Conservation (phyloP, 139 green algal species). For the Chlamydomonas eustigma region DNA sequence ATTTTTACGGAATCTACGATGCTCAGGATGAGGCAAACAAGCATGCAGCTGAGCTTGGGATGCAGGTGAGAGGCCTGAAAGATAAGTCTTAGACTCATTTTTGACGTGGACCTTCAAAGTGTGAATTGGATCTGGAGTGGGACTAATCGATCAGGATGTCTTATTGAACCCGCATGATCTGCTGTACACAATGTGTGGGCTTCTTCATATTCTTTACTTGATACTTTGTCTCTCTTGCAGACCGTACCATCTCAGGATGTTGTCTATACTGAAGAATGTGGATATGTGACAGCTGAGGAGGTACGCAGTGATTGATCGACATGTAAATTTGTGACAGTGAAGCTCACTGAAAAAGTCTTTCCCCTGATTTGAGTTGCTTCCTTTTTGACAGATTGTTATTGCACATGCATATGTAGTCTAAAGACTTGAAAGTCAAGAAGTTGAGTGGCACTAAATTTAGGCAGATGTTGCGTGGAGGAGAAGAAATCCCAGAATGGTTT, state of each 20-base stretch:
- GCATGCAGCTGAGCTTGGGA: conserved; percentile 69
- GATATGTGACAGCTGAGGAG: conserved; percentile 7
- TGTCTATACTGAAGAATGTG: conserved; percentile 42
- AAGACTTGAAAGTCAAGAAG: conserved; percentile 77
- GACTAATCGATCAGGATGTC: too few species aligned
- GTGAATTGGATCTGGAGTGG: too few species aligned
- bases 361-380: neutral
- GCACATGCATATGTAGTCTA: conserved; percentile 27
- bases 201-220: too few species aligned
- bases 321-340: too few species aligned
- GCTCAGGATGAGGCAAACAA: conserved; percentile 62
- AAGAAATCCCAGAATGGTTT: conserved; percentile 84
- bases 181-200: too few species aligned
- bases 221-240: too few species aligned
- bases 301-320: neutral
- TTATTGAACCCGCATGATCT: too few species aligned
- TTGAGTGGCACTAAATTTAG: conserved; percentile 86
- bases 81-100: too few species aligned
- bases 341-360: too few species aligned
- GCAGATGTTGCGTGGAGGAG: conserved; percentile 66
- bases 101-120: too few species aligned
- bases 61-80: conserved; percentile 51
- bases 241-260: conserved; percentile 1
- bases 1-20: conserved; percentile 90
- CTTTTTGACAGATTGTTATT: neutral